A percentile compares a stretch with the other conserved stretches of the same genome.
Conservation (phyloP, 1,139 yeast genomes). For the Geotrichum aggregatum region DNA sequence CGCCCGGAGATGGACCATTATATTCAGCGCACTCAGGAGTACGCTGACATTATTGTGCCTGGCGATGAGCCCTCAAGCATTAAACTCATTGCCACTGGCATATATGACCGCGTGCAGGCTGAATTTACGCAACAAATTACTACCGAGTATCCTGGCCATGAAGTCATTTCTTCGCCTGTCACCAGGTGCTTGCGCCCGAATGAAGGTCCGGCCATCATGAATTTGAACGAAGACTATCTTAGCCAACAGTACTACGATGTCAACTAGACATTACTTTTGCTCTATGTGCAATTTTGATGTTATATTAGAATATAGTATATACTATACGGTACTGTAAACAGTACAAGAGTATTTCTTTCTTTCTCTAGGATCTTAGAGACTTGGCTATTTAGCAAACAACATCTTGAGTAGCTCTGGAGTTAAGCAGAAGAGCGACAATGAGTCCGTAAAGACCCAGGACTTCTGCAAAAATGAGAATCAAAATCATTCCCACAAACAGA, state of each 20-base stretch:
- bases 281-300: neutral
- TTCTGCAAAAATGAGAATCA: slow-evolving; percentile 96
- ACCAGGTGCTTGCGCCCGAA: neutral
- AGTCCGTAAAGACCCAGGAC: slow-evolving; percentile 95
- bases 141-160: neutral
- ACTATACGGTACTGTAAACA: neutral
- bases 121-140: slow-evolving; percentile 24
- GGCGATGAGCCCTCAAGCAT: slow-evolving; percentile 61
- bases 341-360: no score
- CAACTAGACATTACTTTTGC: neutral
- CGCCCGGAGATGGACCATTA: slow-evolving; percentile 73
- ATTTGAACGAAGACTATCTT: slow-evolving; percentile 2
- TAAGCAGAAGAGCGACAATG: slow-evolving; percentile 85
- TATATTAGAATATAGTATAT: neutral
- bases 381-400: slow-evolving; percentile 59
- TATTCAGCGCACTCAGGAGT: slow-evolving; percentile 62
- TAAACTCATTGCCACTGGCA: slow-evolving; percentile 69
- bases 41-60: slow-evolving; percentile 80
- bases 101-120: slow-evolving; percentile 44
- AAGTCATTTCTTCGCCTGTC: slow-evolving; percentile 1
- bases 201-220: slow-evolving; percentile 2
- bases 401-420: slow-evolving; percentile 94
- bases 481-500: slow-evolving; percentile 77
- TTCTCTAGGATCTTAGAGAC: no score
- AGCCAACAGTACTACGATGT: slow-evolving; percentile 18